These are phyloP conservation scores for Fusarium illudens DNA, from an alignment of 2,329 filamentous ascomycete species.

Conservation along the genomic window DNA sequence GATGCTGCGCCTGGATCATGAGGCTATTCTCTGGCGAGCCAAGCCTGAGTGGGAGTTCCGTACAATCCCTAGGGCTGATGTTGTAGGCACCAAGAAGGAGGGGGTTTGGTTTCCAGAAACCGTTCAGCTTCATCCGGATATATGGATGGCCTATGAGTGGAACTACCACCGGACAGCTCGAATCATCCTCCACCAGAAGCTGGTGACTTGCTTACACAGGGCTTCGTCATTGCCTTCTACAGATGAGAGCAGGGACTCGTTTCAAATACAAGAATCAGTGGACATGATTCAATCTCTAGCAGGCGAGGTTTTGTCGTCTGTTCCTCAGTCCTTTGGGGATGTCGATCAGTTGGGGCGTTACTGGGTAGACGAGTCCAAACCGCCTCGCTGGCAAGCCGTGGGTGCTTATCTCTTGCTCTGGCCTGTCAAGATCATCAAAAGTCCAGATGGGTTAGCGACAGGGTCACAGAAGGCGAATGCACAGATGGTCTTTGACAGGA, in stretches of 20 bases:
- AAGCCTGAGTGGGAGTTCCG: slow-evolving; percentile 47
- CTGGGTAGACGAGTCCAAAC: neutral
- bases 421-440: slow-evolving; percentile 50
- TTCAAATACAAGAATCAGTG: neutral
- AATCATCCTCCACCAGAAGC: slow-evolving; percentile 48
- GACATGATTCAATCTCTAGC: slow-evolving; percentile 41
- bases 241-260: neutral
- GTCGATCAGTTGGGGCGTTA: slow-evolving; percentile 40
- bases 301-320: slow-evolving; percentile 47
- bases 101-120: slow-evolving; percentile 30
- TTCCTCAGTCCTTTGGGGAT: slow-evolving; percentile 50
- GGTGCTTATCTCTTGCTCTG: slow-evolving; percentile 51
- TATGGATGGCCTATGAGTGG: slow-evolving; percentile 54
- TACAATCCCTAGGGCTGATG: slow-evolving; percentile 30
- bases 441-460: slow-evolving; percentile 27
- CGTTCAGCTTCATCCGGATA: slow-evolving; percentile 48
- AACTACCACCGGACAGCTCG: slow-evolving; percentile 51
- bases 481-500: slow-evolving; percentile 46
- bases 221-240: neutral
- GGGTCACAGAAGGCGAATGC: slow-evolving; percentile 43
- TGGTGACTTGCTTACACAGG: slow-evolving; percentile 43
- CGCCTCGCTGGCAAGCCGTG: slow-evolving; percentile 44
- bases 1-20: slow-evolving; percentile 44
- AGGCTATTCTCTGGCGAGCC: slow-evolving; percentile 44
- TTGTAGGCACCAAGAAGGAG: slow-evolving; percentile 5